These are phyloP conservation scores for Rosa chinensis DNA, from an alignment of 306 rosid genomes.

Conservation along the genomic window DNA sequence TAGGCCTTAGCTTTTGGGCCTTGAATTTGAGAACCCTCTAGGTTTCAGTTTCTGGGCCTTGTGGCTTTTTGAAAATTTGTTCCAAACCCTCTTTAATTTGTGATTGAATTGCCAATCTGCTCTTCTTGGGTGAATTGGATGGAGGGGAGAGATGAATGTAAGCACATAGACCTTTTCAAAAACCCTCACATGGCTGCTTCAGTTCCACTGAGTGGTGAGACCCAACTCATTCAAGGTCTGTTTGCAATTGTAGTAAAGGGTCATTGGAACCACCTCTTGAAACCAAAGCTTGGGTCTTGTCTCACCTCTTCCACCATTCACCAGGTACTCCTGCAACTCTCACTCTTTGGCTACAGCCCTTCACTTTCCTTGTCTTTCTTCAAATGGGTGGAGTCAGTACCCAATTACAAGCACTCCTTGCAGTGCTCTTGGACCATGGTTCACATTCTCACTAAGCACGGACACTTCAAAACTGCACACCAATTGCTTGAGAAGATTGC, in stretches of 20 bases:
- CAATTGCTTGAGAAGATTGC: conserved; percentile 71
- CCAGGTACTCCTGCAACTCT: conserved; percentile 55
- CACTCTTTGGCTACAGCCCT: conserved; percentile 43
- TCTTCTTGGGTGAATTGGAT: no score
- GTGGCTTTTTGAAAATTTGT: no score
- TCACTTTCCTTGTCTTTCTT: conserved; percentile 56
- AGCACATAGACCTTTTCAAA: background rate
- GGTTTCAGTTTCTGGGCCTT: no score
- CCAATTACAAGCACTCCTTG: conserved; percentile 65
- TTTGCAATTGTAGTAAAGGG: conserved; percentile 67
- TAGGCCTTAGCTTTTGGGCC: background rate
- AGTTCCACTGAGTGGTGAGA: conserved; percentile 31
- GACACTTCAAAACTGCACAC: conserved; percentile 63
- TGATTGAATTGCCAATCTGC: no score
- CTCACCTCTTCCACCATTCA: conserved; percentile 55
- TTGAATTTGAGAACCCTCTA: no score
- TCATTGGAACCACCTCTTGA: conserved; percentile 56
- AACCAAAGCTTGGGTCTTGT: conserved; percentile 40
- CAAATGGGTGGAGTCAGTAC: conserved; percentile 67
- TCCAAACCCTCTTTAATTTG: no score
- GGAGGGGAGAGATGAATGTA: background rate
- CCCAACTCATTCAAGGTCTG: conserved; percentile 39
- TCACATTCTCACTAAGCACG: conserved; percentile 56
- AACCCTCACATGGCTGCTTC: conserved; percentile 29
- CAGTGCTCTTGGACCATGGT: conserved; percentile 78